phyloP scores from a whole-genome alignment of 225 moss, liverwort and hornwort genomes.

The Climacium dendroides region DNA sequence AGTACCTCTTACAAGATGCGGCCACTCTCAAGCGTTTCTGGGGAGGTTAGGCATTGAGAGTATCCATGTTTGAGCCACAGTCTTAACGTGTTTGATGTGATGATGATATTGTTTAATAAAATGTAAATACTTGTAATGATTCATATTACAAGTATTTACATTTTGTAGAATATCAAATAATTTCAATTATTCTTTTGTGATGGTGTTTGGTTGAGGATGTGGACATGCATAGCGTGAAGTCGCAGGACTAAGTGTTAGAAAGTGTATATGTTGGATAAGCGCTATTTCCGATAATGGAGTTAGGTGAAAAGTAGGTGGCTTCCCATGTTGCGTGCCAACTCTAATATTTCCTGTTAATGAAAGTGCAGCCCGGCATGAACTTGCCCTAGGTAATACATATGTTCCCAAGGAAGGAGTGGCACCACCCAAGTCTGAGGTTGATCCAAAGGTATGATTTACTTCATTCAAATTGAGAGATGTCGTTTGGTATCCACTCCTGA shows the following conservation, averaged over 20 bases:
- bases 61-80: background rate
- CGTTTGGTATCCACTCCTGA: background rate
- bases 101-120: background rate
- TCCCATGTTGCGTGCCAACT: background rate
- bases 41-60: conserved; percentile 37
- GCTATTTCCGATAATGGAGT: background rate
- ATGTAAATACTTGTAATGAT: background rate
- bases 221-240: background rate
- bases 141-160: background rate
- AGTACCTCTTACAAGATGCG: conserved; percentile 55
- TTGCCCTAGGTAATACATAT: conserved; percentile 74
- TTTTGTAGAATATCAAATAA: background rate
- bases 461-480: background rate
- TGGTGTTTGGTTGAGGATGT: background rate
- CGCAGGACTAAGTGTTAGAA: background rate
- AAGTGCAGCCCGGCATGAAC: conserved; percentile 64
- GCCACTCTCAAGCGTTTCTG: conserved; percentile 64
- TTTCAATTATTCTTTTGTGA: background rate
- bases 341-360: background rate
- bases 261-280: background rate
- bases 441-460: conserved; percentile 26
- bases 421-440: conserved; percentile 52
- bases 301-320: background rate
- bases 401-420: conserved; percentile 29
- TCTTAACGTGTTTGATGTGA: background rate